Percentiles rank a stretch among this genome's conserved stretches.
phyloP scores from a whole-genome alignment of 345 rosid genomes.

The Eucalyptus microcorys region DNA sequence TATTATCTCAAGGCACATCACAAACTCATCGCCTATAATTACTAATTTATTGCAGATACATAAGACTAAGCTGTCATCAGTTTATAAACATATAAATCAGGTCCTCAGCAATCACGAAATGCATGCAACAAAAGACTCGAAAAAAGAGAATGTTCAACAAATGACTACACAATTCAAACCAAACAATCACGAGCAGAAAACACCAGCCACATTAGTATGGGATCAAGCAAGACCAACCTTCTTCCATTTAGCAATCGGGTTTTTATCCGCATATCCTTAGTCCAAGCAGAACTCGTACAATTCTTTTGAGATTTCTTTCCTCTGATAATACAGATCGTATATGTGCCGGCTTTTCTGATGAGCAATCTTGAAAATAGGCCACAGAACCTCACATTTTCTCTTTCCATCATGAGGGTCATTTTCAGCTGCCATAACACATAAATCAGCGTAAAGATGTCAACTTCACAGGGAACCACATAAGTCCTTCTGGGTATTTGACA shows the following conservation, averaged over 20 bases:
- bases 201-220: neutral
- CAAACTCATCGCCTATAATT: neutral
- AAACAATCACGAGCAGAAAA: neutral
- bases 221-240: conserved; percentile 11
- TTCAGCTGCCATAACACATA: conserved; percentile 31
- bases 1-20: neutral
- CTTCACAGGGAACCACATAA: neutral
- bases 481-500: conserved; percentile 58
- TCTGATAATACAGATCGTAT: conserved; percentile 46
- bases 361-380: conserved; percentile 71
- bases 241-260: conserved; percentile 66
- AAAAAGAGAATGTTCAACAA: neutral
- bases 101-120: neutral
- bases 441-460: neutral
- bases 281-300: conserved; percentile 70
- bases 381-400: conserved; percentile 66
- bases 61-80: neutral
- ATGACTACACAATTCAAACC: neutral
- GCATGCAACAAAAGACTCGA: neutral
- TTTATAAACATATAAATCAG: neutral
- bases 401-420: conserved; percentile 70
- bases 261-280: conserved; percentile 54
- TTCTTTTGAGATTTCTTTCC: conserved; percentile 63
- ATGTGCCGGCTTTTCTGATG: conserved; percentile 69
- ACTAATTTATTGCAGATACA: neutral